Base-by-base conservation (phyloP, 2,329 filamentous ascomycete species). In the Xylariaceae sp. region DNA sequence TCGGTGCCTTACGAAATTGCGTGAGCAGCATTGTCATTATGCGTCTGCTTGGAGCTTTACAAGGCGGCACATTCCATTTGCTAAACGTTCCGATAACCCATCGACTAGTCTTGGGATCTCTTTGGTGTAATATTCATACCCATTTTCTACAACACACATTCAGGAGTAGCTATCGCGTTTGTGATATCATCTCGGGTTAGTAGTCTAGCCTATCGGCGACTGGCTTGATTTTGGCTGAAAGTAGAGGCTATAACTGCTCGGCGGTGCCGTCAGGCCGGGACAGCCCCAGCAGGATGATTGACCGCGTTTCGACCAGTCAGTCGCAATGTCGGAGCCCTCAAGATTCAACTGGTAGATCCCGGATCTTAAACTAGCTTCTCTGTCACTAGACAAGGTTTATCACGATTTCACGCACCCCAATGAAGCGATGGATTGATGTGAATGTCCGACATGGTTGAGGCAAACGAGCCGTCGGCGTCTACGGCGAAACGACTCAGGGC, bases 251-350 rank as follows among this genome's bases (percentile, higher is more conserved):
- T 58, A 44, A 34, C 12, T 54, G 55, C 52, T 62, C 56, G 59
- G 59, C 48, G 44, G 59, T 62, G 48, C 59, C 59, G 59, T 43
- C 53, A 44, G 29, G 53, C 52, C 52, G 59, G 59, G 59, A 60
- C 59, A 61, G 56, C 52, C 48, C 56, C 51, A 39, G 23, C 47
- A 47, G 43, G 21, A 53, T 55, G 46, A 53, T 55, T 59, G 55
- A 45, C 19, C 17, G 43, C 33, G 34, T 26, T 44, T 47, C 39
- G 37, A 34, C 59, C 59, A 61, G 51, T 58, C 45, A 47, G 49
- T 53, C 39, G 21, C 26, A 39, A 34, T 11, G 16, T 39, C 34
- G 28, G 23, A 17, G 40, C n/a, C 23, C 24, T 34, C 4, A 40
- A 28, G 21, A 19, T 53, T 44, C 33, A 24, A 53, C 40, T 56